A percentile compares a stretch with the other conserved stretches of the same genome.
These are phyloP conservation scores for Eleusine coracana DNA, from an alignment of 176 grass and related monocot species.

Conservation along the genomic window DNA sequence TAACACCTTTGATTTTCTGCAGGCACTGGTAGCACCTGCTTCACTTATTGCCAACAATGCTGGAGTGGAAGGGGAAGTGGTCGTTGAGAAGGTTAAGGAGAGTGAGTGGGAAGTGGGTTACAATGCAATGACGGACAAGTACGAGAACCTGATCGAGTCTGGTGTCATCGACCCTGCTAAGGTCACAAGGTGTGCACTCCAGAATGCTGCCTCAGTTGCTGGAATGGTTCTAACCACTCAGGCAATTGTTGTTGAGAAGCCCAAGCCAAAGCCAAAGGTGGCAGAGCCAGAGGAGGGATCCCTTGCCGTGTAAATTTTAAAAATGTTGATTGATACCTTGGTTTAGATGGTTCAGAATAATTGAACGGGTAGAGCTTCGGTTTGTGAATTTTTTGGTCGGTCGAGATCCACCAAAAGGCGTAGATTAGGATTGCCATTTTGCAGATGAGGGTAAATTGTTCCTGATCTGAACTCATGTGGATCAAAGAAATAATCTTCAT, in stretches of 20 bases:
- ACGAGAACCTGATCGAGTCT: conserved; percentile 58
- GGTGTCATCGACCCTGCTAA: conserved; percentile 67
- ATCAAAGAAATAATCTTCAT: conserved; percentile 22
- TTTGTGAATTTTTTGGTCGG: conserved; percentile 14
- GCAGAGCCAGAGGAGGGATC: conserved; percentile 32
- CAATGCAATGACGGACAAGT: conserved; percentile 58
- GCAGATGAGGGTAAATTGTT: conserved; percentile 28
- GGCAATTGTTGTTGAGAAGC: conserved; percentile 64
- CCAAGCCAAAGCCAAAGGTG: conserved; percentile 46
- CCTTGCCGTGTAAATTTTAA: conserved; percentile 28
- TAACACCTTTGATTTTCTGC: not conserved
- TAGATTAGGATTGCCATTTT: conserved; percentile 48
- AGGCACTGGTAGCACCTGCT: conserved; percentile 61
- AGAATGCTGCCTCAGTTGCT: conserved; percentile 63
- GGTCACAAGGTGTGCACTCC: conserved; percentile 59
- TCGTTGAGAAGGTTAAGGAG: conserved; percentile 63
- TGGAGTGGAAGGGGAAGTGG: conserved; percentile 66
- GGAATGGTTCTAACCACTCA: conserved; percentile 72
- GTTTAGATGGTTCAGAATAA: conserved; percentile 31
- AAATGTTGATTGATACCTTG: not conserved
- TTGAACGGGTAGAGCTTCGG: conserved; percentile 36
- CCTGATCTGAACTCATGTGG: conserved; percentile 34
- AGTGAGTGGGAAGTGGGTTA: conserved; percentile 54
- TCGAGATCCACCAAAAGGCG: conserved; percentile 17
- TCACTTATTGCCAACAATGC: conserved; percentile 59